Evolutionary conservation across 2,329 filamentous ascomycete genomes (phyloP), one percentile per base, ranked within the genome.

Genomic region (Sphaerulina musiva): DNA sequence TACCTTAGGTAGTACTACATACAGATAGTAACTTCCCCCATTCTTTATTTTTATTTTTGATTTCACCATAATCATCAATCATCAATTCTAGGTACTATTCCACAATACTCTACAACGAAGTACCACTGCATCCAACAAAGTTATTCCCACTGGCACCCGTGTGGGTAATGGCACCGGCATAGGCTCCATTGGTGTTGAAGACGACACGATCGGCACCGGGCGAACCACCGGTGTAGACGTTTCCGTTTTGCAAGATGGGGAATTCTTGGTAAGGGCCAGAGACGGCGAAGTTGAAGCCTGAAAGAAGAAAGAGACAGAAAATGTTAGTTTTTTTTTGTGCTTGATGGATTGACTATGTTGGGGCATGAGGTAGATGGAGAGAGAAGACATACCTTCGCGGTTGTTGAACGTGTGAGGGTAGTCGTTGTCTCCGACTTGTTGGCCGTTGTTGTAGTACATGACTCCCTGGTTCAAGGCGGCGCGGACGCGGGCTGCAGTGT

Each of bases 131-230:
- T n/a, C 74, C 78, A 53, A 87, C 82, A 70, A 88, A 88, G 70
- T 79, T 74, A 68, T 87, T 83, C 6, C 82, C 82, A 48, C 77
- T 80, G 14, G 85, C 84, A 29, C 85, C 85, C 20, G 82, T 85
- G 65, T 88, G 85, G 0, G 85, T 88, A 58, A 88, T 85, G 29
- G 79, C 73, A 38, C 83, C 84, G 11, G 82, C 84, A 43, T 80
- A 76, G 54, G 77, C 55, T 62, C 83, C 79, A 12, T 70, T 57
- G 0, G 65, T 73, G 65, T 81, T 84, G 72, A 87, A 82, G 32
- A 86, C 70, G 50, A 87, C 80, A 47, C 85, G 81, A 66, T 87
- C 84, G 14, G 85, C 72, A 38, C 85, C 84, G 1, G 85, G 85
- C 1, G 78, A 79, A 23, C 82, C 79, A 46, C 83, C 82, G 54